These are phyloP conservation scores for Yarrowia osloensis DNA, from an alignment of 805 yeast genomes.

Conservation along the genomic window DNA sequence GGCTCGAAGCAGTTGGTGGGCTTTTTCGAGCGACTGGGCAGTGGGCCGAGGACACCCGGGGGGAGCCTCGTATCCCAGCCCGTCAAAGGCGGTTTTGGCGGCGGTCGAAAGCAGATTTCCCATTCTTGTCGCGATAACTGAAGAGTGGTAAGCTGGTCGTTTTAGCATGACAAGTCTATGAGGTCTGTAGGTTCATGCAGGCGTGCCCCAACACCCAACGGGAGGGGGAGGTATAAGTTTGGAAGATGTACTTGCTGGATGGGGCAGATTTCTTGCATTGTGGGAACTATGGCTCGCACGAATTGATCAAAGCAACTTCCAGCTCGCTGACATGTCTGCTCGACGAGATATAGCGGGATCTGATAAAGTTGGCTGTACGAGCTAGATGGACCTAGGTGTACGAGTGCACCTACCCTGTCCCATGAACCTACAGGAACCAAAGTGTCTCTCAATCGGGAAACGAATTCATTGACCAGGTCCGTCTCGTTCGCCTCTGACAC, in stretches of 20 bases:
- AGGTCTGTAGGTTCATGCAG: neutral
- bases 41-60: constrained; percentile 31
- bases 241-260: too few relatives aligned
- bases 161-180: neutral
- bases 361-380: neutral
- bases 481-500: too few relatives aligned
- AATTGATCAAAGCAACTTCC: neutral
- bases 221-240: neutral
- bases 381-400: too few relatives aligned
- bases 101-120: neutral
- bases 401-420: too few relatives aligned
- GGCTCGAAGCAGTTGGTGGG: constrained; percentile 41
- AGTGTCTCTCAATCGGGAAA: too few relatives aligned
- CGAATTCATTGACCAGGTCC: too few relatives aligned
- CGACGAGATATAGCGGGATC: neutral
- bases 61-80: constrained; percentile 1
- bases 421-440: too few relatives aligned
- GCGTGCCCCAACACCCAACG: neutral
- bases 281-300: neutral
- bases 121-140: neutral
- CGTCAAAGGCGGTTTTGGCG: constrained; percentile 2
- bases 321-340: neutral
- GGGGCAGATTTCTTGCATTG: too few relatives aligned
- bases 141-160: neutral
- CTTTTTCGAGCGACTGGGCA: constrained; percentile 35